Evolutionary conservation across 768 basidiomycete species (phyloP).

Genomic region (Hydnum rufescens): DNA sequence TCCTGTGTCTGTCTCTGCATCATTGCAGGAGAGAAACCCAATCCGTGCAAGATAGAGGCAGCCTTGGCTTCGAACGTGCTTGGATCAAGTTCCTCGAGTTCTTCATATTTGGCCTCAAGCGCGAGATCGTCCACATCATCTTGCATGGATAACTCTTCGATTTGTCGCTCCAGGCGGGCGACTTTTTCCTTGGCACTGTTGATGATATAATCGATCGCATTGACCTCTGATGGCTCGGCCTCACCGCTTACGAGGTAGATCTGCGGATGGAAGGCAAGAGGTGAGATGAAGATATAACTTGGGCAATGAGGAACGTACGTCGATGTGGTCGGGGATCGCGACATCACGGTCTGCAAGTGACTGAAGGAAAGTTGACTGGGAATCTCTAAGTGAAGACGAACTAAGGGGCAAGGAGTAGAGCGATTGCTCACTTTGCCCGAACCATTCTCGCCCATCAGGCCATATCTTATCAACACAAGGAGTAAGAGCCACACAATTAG

Average conservation of each 20-base stretch:
- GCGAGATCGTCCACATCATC: constrained; percentile 77
- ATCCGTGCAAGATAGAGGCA: constrained; percentile 88
- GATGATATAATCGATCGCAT: constrained; percentile 95
- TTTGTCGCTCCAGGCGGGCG: constrained; percentile 75
- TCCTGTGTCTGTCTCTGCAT: constrained; percentile 95
- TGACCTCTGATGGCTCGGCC: constrained; percentile 85
- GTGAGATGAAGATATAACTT: not conserved
- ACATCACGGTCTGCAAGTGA: constrained; percentile 93
- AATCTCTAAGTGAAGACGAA: not conserved
- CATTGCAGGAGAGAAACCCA: constrained; percentile 80
- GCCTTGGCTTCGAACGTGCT: constrained; percentile 91
- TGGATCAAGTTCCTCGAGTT: constrained; percentile 93
- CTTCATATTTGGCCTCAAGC: constrained; percentile 80
- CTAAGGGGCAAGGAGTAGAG: not conserved
- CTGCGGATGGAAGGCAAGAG: constrained; percentile 11
- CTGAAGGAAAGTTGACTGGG: constrained; percentile 83
- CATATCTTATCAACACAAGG: constrained; percentile 31
- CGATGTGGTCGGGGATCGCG: constrained; percentile 83
- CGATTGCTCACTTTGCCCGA: constrained; percentile 68
- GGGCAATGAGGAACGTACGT: constrained; percentile 22
- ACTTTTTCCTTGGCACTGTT: constrained; percentile 85
- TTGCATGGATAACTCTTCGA: constrained; percentile 81
- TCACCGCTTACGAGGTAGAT: constrained; percentile 95
- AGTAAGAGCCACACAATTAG: not conserved
- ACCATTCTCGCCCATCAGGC: constrained; percentile 90